Base-by-base conservation (phyloP, 2,329 filamentous ascomycete species). In the Alternaria sp. region DNA sequence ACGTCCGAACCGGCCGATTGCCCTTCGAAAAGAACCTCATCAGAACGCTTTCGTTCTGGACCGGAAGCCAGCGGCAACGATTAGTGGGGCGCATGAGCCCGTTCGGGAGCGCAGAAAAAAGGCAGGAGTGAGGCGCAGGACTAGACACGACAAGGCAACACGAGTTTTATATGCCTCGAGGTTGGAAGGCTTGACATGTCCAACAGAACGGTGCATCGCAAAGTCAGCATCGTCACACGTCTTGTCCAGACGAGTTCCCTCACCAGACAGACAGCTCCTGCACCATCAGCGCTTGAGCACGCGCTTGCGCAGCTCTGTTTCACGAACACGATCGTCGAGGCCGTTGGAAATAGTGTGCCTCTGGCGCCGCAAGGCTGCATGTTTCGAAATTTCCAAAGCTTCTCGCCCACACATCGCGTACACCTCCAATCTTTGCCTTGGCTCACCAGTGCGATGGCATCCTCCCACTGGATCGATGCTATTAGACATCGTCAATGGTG, bases 311-410 rank as follows among this genome's bases (percentile, higher is more conserved):
- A 36, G 43, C 28, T 49, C 32, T 23, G 60, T 62, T 62, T 62
- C 60, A 62, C 44, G 15, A 25, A 26, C 45, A 32, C 21, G 17
- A 36, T 40, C 36, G 21, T 51, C 46, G 36, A 45, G 12, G n/a
- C 44, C 47, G n/a, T 45, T 52, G 46, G 49, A 50, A 26, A 28
- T 30, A 47, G 40, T n/a, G 26, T 58, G 43, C 36, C 60, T 32
- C 19, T 59, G 28, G 49, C 53, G 43, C 44, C 49, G 57, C 46
- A 46, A 40, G 30, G 55, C 44, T 59, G 15, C 60, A 43, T 46
- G 60, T 62, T 62, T 62, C 60, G 56, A 59, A 54, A 44, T 30
- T 49, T 59, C 49, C 43, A 56, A 44, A 53, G 25, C 49, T 50
- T 12, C 26, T 58, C 55, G 26, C 17, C 43, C 53, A 32, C 23